Evolutionary conservation across 148 eudicot genomes (phyloP), one percentile per base, ranked within the genome.

Genomic region (Rheum nobile): DNA sequence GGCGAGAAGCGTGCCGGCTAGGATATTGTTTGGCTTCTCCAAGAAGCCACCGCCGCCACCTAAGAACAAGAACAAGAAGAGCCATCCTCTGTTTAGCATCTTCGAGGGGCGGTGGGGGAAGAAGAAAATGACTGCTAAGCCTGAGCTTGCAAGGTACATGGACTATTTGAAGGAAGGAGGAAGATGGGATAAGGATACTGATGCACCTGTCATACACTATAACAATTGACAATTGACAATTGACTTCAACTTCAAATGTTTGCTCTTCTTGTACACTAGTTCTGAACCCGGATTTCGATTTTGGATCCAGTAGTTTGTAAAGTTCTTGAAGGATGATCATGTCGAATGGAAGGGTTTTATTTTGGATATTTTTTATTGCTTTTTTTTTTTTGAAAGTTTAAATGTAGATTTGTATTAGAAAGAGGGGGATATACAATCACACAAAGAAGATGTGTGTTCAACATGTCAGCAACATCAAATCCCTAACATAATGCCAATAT

Each of bases 141-240:
- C 83, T 2, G 80, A 67, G 28, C 48, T 74, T 67, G 74, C 80
- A 6, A 81, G 83, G 46, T 81, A 81, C n/a, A 8, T 77, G 78
- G 76, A 75, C 74, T 81, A 81, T 54, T 39, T 81, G 72, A 77
- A 77, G 59, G 78, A 81, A 46, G 83, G 80, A 19, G 80, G 83
- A 8, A 22, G 34, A 19, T 79, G 81, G 80, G 57, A 67, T n/a
- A 46, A 19, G 67, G 43, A 55, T 31, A 13, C 70, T 1, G 38
- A 29, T 63, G 16, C 19, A 2, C 69, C 69, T 16, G 69, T 63
- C 4, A 63, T 63, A 16, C 38, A 63, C 37, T 63, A 63, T 32
- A 12, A 29, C 17, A 26, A 59, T 16, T 50, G n/a, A n/a, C 57
- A 5, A 50, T n/a, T n/a, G n/a, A n/a, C n/a, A n/a, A n/a, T n/a